These are phyloP conservation scores for Santalum album DNA, from an alignment of 164 flowering plant genomes.

Conservation along the genomic window DNA sequence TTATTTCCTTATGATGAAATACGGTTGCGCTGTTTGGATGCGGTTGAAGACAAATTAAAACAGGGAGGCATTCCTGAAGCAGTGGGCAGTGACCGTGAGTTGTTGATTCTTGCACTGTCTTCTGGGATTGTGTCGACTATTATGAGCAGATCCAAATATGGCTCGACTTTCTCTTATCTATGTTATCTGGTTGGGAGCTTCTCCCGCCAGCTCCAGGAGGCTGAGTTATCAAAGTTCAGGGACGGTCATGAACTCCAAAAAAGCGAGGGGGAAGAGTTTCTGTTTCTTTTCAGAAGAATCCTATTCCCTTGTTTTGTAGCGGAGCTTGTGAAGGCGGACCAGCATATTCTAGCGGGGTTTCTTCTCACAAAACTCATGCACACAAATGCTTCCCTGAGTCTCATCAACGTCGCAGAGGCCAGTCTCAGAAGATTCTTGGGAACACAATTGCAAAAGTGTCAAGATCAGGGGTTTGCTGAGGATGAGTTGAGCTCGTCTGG, in stretches of 20 bases:
- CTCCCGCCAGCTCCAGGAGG: conserved; percentile 50
- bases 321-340: conserved; percentile 74
- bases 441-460: conserved; percentile 27
- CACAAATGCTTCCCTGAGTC: conserved; percentile 55
- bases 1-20: conserved; percentile 60
- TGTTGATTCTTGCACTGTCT: conserved; percentile 50
- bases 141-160: conserved; percentile 33
- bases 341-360: conserved; percentile 70
- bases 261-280: conserved; percentile 6
- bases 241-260: conserved; percentile 3
- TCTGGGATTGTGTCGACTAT: conserved; percentile 51
- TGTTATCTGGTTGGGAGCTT: conserved; percentile 60
- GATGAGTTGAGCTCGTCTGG: conserved; percentile 16
- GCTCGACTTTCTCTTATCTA: conserved; percentile 47
- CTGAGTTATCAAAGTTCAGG: conserved; percentile 19
- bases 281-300: conserved; percentile 31
- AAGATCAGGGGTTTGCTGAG: conserved; percentile 13
- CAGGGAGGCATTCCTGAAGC: conserved; percentile 33
- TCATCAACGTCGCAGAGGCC: conserved; percentile 70
- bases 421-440: conserved; percentile 51
- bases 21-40: conserved; percentile 46
- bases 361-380: conserved; percentile 70
- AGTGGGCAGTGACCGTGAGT: conserved; percentile 33
- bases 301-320: conserved; percentile 66
- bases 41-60: conserved; percentile 59